Conservation (phyloP, 164 flowering plant species). For the Kalanchoe fedtschenkoi region DNA sequence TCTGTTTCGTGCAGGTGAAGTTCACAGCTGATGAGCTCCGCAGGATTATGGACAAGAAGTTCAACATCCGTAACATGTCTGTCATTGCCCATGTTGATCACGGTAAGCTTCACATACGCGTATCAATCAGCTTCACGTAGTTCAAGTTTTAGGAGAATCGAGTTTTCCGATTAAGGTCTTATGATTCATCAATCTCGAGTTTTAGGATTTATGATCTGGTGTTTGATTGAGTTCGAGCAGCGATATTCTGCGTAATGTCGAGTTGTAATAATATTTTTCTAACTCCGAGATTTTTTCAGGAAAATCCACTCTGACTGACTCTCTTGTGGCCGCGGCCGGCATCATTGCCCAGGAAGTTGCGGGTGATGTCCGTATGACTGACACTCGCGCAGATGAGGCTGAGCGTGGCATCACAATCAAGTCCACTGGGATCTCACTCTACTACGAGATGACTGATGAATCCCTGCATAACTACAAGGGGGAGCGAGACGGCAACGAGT, state of each 20-base stretch:
- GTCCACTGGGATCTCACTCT: background rate
- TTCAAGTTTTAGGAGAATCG: background rate
- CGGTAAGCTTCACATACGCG: background rate
- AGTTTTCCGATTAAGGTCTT: too few relatives aligned
- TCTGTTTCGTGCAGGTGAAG: background rate
- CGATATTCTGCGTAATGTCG: too few relatives aligned
- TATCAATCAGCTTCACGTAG: too few relatives aligned
- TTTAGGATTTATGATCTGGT: too few relatives aligned
- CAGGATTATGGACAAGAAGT: slow-evolving; percentile 2
- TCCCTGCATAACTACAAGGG: background rate
- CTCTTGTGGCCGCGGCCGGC: slow-evolving; percentile 1
- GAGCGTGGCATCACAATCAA: background rate
- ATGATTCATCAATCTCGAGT: too few relatives aligned
- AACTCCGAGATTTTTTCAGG: too few relatives aligned
- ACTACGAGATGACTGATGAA: background rate
- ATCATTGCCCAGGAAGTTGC: background rate
- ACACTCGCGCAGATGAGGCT: background rate
- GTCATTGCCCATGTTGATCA: slow-evolving; percentile 1
- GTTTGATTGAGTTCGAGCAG: too few relatives aligned
- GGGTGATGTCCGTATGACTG: background rate
- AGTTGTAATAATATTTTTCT: too few relatives aligned
- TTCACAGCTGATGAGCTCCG: slow-evolving; percentile 2
- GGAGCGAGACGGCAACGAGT: background rate
- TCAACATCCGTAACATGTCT: slow-evolving; percentile 2
- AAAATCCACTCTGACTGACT: background rate